phyloP scores from a whole-genome alignment of 192 early-diverging fungal species.

The Chytriomyces sp. region DNA sequence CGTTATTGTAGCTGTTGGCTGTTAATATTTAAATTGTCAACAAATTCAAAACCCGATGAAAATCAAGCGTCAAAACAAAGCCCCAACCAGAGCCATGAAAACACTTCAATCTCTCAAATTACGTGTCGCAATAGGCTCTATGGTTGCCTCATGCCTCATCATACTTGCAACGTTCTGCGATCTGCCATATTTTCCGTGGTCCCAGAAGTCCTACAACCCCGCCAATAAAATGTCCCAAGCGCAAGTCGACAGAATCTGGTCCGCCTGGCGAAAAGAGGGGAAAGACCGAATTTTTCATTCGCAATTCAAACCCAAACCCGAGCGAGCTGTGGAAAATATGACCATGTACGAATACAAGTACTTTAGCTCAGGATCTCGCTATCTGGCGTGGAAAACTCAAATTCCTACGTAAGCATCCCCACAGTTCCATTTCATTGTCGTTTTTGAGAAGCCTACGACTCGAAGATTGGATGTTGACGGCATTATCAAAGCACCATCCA shows the following conservation, averaged over 20 bases:
- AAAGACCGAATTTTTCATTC: neutral
- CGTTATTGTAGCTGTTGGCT: too few species aligned
- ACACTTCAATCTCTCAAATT: too few species aligned
- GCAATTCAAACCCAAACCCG: neutral
- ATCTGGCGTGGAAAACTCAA: too few species aligned
- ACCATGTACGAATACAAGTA: neutral
- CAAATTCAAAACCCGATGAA: too few species aligned
- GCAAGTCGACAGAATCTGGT: slow-evolving; percentile 12
- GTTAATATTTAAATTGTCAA: too few species aligned
- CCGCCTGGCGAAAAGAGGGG: slow-evolving; percentile 1
- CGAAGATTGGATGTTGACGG: too few species aligned
- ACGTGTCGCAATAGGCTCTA: too few species aligned
- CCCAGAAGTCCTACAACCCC: neutral
- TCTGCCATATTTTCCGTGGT: too few species aligned
- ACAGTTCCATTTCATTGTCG: neutral
- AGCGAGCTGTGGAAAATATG: neutral
- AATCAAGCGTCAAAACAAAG: too few species aligned
- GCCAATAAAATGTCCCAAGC: slow-evolving; percentile 18
- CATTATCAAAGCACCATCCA: neutral
- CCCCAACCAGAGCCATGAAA: too few species aligned
- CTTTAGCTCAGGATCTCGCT: neutral
- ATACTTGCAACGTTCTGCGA: too few species aligned
- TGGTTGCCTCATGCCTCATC: too few species aligned
- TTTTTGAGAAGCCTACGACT: neutral
- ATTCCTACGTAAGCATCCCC: slow-evolving; percentile 16